Base-by-base conservation (phyloP, 1,284 basidiomycete genomes). In the Trametes sp. region DNA sequence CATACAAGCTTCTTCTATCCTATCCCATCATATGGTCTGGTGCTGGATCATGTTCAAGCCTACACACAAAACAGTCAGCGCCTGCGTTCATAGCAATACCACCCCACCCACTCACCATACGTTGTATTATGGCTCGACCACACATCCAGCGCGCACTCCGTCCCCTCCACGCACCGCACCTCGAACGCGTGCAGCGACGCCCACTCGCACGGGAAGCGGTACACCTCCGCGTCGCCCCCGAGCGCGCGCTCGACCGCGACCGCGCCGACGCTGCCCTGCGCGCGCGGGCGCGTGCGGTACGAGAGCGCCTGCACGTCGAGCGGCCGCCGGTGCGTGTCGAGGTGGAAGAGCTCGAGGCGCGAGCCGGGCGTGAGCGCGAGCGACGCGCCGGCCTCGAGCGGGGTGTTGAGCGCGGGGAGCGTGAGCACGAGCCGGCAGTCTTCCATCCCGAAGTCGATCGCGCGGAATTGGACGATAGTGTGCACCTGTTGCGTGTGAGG, bases 361-460 rank as follows among this genome's bases (percentile, higher is more conserved):
- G 63, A 55, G 41, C 35, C 19, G 7, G 53, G 59, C 38, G 21
- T 48, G 29, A 65, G 41, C 6, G n/a, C 23, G 54, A 69, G 53
- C 28, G 58, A 52, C 9, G 61, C 67, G 24, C 54, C 57, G n/a
- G 51, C 46, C 16, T 64, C 63, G 23, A 68, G 60, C 2, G 36
- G 46, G 14, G 29, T 62, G 28, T 51, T 58, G 11, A 61, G 54
- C 11, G 61, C 57, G 8, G 71, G 71, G 4, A 73, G 68, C 24
- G 58, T 63, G 57, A 72, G 48, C 31, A 65, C 66, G 26, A 73
- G 64, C 50, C 63, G 61, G 53, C 72, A 73, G 29, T 63, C 61
- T 46, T 73, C 72, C 72, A 73, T 73, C 41, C 72, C 72, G 45
- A 60, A 73, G 66, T 73, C 72, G 51, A 71, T 66, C 13, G 66